Evolutionary conservation across 2,329 filamentous ascomycete species (phyloP).

Genomic region (Fusarium compactum): DNA sequence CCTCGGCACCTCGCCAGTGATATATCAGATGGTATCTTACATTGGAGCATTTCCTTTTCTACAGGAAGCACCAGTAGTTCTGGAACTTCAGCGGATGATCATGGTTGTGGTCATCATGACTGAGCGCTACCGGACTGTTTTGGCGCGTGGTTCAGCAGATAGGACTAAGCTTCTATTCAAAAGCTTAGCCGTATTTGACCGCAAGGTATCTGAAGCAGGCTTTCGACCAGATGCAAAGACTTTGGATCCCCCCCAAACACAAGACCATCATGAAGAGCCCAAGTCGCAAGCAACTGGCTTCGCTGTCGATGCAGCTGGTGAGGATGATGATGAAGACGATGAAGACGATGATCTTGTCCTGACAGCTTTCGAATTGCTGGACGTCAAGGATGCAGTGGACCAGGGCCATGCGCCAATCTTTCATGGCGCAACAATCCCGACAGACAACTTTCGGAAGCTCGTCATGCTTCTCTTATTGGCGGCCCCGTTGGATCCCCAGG

Average conservation of each 20-base stretch:
- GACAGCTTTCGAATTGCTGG: conserved; percentile 75
- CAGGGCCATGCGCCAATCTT: conserved; percentile 63
- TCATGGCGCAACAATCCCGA: conserved; percentile 76
- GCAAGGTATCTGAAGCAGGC: conserved; percentile 58
- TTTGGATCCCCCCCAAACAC: conserved; percentile 16
- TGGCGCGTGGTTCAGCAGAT: conserved; percentile 68
- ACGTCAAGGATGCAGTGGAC: conserved; percentile 71
- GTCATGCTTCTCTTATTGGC: conserved; percentile 77
- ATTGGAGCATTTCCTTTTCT: conserved; percentile 81
- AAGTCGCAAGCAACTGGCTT: conserved; percentile 56
- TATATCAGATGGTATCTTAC: conserved; percentile 79
- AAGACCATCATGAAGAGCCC: conserved; percentile 5
- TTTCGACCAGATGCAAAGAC: background rate
- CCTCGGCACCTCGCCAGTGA: conserved; percentile 72
- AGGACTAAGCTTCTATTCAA: conserved; percentile 76
- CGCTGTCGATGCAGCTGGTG: conserved; percentile 59
- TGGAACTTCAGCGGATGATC: conserved; percentile 77
- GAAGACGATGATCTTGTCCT: conserved; percentile 73
- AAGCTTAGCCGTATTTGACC: conserved; percentile 78
- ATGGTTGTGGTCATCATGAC: conserved; percentile 81
- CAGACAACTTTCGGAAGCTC: conserved; percentile 78
- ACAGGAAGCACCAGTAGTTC: conserved; percentile 74
- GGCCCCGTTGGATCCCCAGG: conserved; percentile 73
- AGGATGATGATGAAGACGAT: conserved; percentile 61
- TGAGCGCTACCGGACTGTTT: conserved; percentile 73